Evolutionary conservation across 2,329 filamentous ascomycete species (phyloP), one percentile per base, ranked within the genome.

Genomic region (Trichothecium sympodiale): DNA sequence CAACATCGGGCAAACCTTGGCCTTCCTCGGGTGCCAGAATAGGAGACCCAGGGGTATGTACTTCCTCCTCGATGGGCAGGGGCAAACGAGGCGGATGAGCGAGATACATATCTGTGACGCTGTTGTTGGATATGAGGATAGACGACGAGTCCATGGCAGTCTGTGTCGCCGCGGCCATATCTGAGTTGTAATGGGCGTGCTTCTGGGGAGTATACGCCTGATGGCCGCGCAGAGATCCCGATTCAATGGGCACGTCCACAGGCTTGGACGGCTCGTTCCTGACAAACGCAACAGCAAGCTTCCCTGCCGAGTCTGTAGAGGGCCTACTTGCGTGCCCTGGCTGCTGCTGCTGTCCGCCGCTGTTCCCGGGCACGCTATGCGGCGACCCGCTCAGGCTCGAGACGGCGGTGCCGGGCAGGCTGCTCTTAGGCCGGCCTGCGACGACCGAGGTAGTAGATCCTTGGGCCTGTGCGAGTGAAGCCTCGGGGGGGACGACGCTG

Each of bases 41-140:
- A 36, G 89, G 89, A 31, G 88, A 95, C 17, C 88, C 88, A 2
- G 89, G 89, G 1, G 83, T 86, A 48, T 91, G 80, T 12, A 83
- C 73, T 55, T 94, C 87, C 64, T 95, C 85, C 49, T 93, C 87
- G 49, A 96, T 95, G 37, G 89, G 88, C 40, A 96, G 74, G 39
- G 89, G 89, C 50, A 96, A 67, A 41, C 89, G 81, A 34, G 89
- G 89, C 31, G 89, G 89, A n/a, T 82, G 72, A 39, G 70, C 65
- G 49, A 74, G 60, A 49, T 78, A 80, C 63, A 79, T 71, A 46
- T 76, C 73, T 44, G 74, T 76, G 45, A 79, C 57, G 49, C 75
- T 79, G 56, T 59, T 71, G 43, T 69, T 69, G 38, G 66, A 59
- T 34, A 69, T 54, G 42, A 69, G 59, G 29, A 62, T 57, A 20